Evolutionary conservation across 2,329 filamentous ascomycete species (phyloP), one percentile per base, ranked within the genome.

Genomic region (Hansfordia pulvinata): DNA sequence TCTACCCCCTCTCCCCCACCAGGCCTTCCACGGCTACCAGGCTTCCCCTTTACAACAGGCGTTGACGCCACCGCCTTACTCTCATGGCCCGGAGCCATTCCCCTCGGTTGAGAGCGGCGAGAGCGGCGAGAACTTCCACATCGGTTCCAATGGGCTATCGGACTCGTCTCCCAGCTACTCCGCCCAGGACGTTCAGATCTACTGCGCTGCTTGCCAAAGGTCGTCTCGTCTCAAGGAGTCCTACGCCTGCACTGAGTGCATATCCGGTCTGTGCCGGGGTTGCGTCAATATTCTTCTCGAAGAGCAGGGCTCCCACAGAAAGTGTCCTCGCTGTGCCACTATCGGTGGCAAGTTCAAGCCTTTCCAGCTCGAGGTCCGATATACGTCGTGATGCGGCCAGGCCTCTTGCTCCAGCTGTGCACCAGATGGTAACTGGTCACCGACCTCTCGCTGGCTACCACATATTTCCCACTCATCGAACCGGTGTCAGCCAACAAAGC

Each of bases 201-300:
- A 93, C 49, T 96, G 88, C 49, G 82, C 86, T 12, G 81, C 79
- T 25, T 96, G 88, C 46, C 75, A 82, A 36, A 72, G 77, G 19
- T 62, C 85, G 11, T 86, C 78, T 27, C 59, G 76, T 8, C 59
- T 96, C 15, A 77, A 75, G 43, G 80, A 88, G 42, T 90, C 83
- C 18, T 94, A 85, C 46, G 88, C 88, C 13, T 96, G 88, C 50
- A 93, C 86, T 2, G 86, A 94, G 52, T 96, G 90, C 50, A 93
- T 96, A 36, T 93, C 84, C 48, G 88, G 86, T 10, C 68, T 96
- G 26, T 96, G 90, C 52, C 73, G 77, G 36, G 74, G 84, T 32
- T 96, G 88, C 43, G 84, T 94, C 31, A 78, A 85, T 42, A 72
- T 82, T 18, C 61, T 88, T 29, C 75, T 83, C 53, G 70, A 69